Conservation (phyloP, 768 basidiomycete species). For the Rubroboletus satanas region DNA sequence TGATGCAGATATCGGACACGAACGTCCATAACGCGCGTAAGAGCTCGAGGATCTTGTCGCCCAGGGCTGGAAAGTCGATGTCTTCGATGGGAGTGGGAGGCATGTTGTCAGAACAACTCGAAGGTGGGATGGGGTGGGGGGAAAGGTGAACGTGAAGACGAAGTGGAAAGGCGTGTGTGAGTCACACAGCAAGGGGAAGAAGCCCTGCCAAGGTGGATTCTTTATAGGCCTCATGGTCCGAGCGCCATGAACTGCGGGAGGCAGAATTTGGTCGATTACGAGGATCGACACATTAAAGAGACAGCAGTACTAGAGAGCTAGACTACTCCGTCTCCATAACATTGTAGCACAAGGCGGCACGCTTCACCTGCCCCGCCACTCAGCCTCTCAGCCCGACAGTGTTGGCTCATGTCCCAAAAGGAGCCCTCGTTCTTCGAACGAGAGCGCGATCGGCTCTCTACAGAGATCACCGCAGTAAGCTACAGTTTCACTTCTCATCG, state of each 20-base stretch:
- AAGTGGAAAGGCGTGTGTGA: not conserved
- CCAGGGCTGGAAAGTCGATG: constrained; percentile 14
- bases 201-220: too few relatives aligned
- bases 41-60: constrained; percentile 15
- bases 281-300: not conserved
- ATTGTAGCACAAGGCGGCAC: not conserved
- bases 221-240: not conserved
- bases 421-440: constrained; percentile 69
- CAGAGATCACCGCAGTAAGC: constrained; percentile 69
- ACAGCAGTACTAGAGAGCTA: too few relatives aligned
- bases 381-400: not conserved
- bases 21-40: constrained; percentile 8
- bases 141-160: not conserved
- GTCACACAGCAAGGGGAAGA: not conserved
- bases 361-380: not conserved
- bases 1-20: not conserved
- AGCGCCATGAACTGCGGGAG: not conserved
- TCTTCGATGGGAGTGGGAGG: constrained; percentile 16
- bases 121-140: not conserved
- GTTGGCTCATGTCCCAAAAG: constrained; percentile 24
- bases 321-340: too few relatives aligned
- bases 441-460: constrained; percentile 70
- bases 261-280: not conserved
- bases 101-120: constrained; percentile 1
- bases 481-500: not conserved